A percentile compares a stretch with the other conserved stretches of the same genome.
Evolutionary conservation across 306 rosid genomes (phyloP).

Genomic region (Acacia confusa): DNA sequence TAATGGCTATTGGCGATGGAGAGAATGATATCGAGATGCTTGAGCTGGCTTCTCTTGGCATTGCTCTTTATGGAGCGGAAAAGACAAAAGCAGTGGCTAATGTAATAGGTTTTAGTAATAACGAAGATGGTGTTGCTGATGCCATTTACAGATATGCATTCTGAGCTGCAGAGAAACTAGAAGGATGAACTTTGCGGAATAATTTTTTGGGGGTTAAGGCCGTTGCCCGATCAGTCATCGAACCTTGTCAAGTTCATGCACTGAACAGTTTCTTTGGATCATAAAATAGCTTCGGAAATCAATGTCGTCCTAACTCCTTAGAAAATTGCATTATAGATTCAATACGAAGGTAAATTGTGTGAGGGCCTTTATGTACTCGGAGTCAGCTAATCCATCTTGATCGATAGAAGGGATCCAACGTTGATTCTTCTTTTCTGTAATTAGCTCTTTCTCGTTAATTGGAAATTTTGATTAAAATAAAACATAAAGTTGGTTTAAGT

Average conservation of each 20-base stretch:
- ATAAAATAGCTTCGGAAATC: not conserved
- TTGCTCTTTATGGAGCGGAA: conserved; percentile 83
- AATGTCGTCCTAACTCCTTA: not conserved
- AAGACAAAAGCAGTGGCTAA: conserved; percentile 84
- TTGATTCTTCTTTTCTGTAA: not conserved
- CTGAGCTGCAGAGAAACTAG: conserved; percentile 40
- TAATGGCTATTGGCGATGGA: conserved; percentile 98
- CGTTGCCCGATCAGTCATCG: not conserved
- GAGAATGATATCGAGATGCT: conserved; percentile 96
- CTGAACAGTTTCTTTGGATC: not conserved
- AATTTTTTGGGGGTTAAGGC: conserved; percentile 14
- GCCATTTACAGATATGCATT: conserved; percentile 87
- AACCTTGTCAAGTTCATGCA: not conserved
- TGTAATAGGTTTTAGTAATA: conserved; percentile 76
- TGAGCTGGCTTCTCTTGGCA: conserved; percentile 80
- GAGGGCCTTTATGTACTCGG: not conserved
- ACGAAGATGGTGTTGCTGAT: conserved; percentile 92
- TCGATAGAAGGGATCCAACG: not conserved
- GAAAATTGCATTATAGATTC: not conserved
- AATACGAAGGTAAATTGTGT: not conserved
- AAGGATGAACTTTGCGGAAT: conserved; percentile 22
- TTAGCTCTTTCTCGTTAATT: not conserved
- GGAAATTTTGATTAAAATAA: not conserved
- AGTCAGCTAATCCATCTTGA: not conserved
- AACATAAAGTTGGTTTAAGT: not conserved